phyloP scores from a whole-genome alignment of 2,329 filamentous ascomycete genomes.

The Fusarium piperis region DNA sequence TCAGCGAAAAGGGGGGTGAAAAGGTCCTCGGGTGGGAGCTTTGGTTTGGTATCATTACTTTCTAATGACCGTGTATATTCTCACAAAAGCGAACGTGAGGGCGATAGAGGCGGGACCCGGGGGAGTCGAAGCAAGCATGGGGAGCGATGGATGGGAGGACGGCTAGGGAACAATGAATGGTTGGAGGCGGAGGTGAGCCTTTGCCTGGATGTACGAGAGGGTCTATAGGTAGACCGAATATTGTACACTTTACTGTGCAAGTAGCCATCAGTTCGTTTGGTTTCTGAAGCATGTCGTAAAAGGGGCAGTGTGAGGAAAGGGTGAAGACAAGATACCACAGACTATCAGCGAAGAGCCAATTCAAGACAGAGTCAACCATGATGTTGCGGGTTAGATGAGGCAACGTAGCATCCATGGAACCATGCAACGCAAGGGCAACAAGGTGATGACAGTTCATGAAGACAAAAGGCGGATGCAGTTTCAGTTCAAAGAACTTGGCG shows the following conservation, averaged over 20 bases:
- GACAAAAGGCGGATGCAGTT: constrained; percentile 9
- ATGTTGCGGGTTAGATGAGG: constrained; percentile 2
- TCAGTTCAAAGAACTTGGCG: constrained; percentile 7
- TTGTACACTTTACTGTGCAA: constrained; percentile 42
- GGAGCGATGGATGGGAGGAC: constrained; percentile 31
- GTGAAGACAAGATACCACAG: constrained; percentile 18
- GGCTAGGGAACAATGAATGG: constrained; percentile 17
- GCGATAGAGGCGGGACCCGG: constrained; percentile 37
- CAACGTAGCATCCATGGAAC: constrained; percentile 15
- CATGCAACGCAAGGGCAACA: neutral
- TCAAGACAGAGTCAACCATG: neutral
- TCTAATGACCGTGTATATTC: constrained; percentile 45
- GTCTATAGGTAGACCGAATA: constrained; percentile 30
- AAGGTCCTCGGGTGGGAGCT: constrained; percentile 42
- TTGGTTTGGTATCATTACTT: constrained; percentile 45
- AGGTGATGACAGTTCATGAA: neutral
- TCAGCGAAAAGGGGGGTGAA: constrained; percentile 39
- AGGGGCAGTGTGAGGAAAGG: constrained; percentile 6
- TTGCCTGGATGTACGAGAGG: constrained; percentile 21
- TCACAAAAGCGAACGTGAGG: constrained; percentile 40
- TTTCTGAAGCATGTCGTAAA: constrained; percentile 21
- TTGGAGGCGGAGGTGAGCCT: constrained; percentile 17
- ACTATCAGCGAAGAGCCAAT: constrained; percentile 1
- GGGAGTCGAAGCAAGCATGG: constrained; percentile 30
- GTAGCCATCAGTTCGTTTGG: constrained; percentile 37